Evolutionary conservation across 129 eudicot species (phyloP).

Genomic region (Centrapalus pauciflorus): DNA sequence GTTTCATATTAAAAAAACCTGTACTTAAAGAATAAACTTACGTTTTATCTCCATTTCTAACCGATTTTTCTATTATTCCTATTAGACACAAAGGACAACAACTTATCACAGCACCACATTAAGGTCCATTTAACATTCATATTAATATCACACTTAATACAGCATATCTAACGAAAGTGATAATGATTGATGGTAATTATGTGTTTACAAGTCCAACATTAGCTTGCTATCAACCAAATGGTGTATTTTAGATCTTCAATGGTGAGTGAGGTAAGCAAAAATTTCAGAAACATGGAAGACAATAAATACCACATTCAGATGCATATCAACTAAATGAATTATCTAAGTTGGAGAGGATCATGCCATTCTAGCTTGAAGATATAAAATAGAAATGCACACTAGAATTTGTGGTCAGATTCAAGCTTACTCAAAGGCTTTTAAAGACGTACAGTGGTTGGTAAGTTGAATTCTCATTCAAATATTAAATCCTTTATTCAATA

Average conservation of each 20-base stretch:
- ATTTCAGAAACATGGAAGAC: background rate
- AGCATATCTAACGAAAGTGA: background rate
- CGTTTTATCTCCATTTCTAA: background rate
- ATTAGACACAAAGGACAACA: background rate
- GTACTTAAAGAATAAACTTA: too few species aligned
- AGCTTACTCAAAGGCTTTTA: background rate
- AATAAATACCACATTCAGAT: background rate
- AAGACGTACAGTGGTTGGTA: background rate
- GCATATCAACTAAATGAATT: background rate
- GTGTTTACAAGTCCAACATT: background rate
- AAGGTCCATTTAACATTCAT: background rate
- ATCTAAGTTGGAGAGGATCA: background rate
- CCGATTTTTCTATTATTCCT: background rate
- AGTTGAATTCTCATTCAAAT: background rate
- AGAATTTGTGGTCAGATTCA: background rate
- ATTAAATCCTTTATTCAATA: background rate
- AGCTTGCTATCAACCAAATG: background rate
- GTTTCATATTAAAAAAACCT: too few species aligned
- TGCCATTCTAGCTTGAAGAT: too few species aligned
- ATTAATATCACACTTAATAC: background rate
- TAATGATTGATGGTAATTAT: background rate
- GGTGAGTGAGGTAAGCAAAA: background rate
- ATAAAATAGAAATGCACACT: too few species aligned
- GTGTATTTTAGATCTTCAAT: background rate
- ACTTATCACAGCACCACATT: background rate